A percentile compares a stretch with the other conserved stretches of the same genome.
These are phyloP conservation scores for Cladorrhinum sp. DNA, from an alignment of 2,329 filamentous ascomycete species.

Conservation along the genomic window DNA sequence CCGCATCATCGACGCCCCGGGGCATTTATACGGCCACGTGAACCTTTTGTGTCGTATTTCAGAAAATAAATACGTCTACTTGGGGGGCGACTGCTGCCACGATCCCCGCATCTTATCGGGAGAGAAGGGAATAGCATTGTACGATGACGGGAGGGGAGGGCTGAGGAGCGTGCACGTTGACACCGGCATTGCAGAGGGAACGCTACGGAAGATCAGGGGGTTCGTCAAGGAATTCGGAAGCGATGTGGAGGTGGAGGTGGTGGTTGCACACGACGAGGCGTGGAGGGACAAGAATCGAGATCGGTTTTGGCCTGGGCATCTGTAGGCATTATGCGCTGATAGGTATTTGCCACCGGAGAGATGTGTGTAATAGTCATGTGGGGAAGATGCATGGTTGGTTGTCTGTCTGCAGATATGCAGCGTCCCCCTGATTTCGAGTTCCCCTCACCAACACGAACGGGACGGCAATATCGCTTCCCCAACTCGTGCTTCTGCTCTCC, in stretches of 20 bases:
- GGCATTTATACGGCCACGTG: conserved; percentile 50
- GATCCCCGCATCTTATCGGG: conserved; percentile 48
- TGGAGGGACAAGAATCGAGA: conserved; percentile 42
- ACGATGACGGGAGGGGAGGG: conserved; percentile 43
- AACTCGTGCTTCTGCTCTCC: no score
- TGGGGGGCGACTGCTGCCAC: conserved; percentile 54
- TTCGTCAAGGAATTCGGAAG: conserved; percentile 33
- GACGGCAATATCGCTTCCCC: no score
- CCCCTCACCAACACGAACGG: no score
- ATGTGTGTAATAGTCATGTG: no score
- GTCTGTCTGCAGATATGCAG: no score
- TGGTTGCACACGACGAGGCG: conserved; percentile 48
- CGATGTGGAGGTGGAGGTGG: conserved; percentile 42
- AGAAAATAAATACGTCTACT: conserved; percentile 42
- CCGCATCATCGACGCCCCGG: conserved; percentile 48
- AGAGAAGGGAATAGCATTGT: conserved; percentile 50
- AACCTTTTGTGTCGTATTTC: conserved; percentile 45
- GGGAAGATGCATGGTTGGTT: no score
- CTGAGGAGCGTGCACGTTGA: conserved; percentile 50
- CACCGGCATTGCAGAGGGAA: conserved; percentile 41
- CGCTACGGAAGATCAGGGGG: conserved; percentile 39
- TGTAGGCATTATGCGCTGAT: conserved; percentile 25
- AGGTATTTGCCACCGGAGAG: no score
- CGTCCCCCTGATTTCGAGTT: no score
- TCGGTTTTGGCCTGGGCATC: conserved; percentile 33